Percentiles rank a stretch among this genome's conserved stretches.
Evolutionary conservation across 306 rosid genomes (phyloP).

Genomic region (Cucumis sativus): Cucumber_9930_V3 NC_026660.2:28867501-28868000

Average conservation of each 20-base stretch:
- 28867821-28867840: background rate
- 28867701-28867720: background rate
- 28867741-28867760: background rate
- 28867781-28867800: background rate
- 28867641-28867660: background rate
- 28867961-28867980: background rate
- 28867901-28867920: background rate
- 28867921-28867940: background rate
- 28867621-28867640: background rate
- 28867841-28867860: background rate
- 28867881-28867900: background rate
- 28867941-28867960: background rate
- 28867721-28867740: background rate
- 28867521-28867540: background rate
- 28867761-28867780: background rate
- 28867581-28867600: background rate
- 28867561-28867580: background rate
- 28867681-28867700: background rate
- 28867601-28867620: background rate
- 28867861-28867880: background rate
- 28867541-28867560: background rate
- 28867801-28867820: background rate
- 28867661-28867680: background rate
- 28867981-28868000: background rate
- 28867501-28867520: background rate